Conservation (phyloP, 176 grass and related monocot genomes). For the Pontederia paniculata region DNA sequence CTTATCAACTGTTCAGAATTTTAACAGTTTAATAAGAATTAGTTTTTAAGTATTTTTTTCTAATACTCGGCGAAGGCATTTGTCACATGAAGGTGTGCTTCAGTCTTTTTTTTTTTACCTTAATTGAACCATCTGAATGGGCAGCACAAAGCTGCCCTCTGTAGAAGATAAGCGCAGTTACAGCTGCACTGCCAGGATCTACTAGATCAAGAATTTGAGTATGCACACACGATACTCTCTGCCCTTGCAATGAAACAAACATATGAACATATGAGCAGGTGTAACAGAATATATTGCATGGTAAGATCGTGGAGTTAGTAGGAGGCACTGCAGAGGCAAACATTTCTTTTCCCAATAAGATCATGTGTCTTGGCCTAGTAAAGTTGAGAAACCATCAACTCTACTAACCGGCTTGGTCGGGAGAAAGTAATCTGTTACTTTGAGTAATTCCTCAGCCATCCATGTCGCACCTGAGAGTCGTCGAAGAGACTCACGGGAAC, state of each 20-base stretch:
- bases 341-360: background rate
- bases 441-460: slow-evolving; percentile 97
- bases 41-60: too few species aligned
- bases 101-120: slow-evolving; percentile 54
- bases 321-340: background rate
- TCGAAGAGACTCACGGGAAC: slow-evolving; percentile 71
- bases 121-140: slow-evolving; percentile 70
- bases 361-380: background rate
- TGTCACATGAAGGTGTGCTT: slow-evolving; percentile 6
- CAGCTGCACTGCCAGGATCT: slow-evolving; percentile 45
- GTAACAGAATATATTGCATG: slow-evolving; percentile 10
- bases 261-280: slow-evolving; percentile 4
- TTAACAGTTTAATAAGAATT: too few species aligned
- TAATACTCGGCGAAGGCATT: too few species aligned
- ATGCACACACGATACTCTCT: slow-evolving; percentile 93
- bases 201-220: slow-evolving; percentile 92
- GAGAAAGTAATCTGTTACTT: slow-evolving; percentile 87
- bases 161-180: slow-evolving; percentile 80
- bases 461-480: slow-evolving; percentile 78
- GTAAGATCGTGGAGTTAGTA: too few species aligned
- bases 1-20: too few species aligned
- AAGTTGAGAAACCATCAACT: slow-evolving; percentile 4
- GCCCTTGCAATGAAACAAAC: slow-evolving; percentile 22
- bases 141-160: slow-evolving; percentile 79
- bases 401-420: slow-evolving; percentile 64